Evolutionary conservation across 83 land plant species (phyloP).

Genomic region (Thuja plicata): DNA sequence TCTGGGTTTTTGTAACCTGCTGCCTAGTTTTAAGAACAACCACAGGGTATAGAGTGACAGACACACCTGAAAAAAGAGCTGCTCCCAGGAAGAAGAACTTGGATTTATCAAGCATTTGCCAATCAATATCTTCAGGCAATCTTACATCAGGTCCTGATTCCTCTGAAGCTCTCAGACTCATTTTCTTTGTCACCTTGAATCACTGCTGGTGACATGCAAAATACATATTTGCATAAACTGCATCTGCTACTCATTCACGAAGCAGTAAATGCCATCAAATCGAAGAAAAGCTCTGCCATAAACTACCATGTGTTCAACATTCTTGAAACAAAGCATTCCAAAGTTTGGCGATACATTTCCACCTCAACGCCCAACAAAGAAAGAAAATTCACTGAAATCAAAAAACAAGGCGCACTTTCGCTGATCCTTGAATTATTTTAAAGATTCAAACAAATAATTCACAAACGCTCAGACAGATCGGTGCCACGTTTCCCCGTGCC

Average conservation of each 20-base stretch:
- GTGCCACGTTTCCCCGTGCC: background rate
- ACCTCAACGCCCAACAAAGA: background rate
- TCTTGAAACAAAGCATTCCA: background rate
- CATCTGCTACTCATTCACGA: background rate
- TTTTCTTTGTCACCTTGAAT: conserved; percentile 33
- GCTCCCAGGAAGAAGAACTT: conserved; percentile 88
- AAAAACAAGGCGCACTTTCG: background rate
- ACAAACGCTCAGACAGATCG: background rate
- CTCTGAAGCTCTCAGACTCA: conserved; percentile 42
- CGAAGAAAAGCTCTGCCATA: background rate
- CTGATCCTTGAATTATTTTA: background rate
- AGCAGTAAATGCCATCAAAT: background rate
- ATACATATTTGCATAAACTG: background rate
- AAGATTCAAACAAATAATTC: background rate
- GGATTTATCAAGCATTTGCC: conserved; percentile 87
- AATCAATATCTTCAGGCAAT: conserved; percentile 79
- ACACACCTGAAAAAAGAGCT: conserved; percentile 87
- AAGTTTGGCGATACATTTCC: background rate
- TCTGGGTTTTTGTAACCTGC: conserved; percentile 43
- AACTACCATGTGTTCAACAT: background rate
- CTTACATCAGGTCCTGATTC: conserved; percentile 44
- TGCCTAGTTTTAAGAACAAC: conserved; percentile 82
- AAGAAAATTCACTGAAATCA: background rate
- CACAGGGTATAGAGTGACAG: conserved; percentile 74
- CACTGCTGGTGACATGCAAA: background rate